These are phyloP conservation scores for Malassezia globosa DNA, from an alignment of 1,284 basidiomycete species.

Conservation along the genomic window DNA sequence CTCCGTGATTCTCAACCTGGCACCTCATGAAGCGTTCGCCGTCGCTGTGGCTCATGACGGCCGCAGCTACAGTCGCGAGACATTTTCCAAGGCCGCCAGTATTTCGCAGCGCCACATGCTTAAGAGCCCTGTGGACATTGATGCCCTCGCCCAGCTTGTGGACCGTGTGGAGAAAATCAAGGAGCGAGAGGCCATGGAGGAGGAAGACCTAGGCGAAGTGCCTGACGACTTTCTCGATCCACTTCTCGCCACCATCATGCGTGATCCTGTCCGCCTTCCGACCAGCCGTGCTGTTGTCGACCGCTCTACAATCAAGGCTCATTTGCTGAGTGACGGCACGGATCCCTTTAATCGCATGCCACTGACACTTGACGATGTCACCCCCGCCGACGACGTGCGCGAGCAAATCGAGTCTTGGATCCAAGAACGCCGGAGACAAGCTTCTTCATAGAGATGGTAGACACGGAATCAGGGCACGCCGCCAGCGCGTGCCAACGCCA, in stretches of 20 bases:
- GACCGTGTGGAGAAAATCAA: conserved; percentile 73
- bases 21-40: conserved; percentile 68
- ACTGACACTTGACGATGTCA: conserved; percentile 48
- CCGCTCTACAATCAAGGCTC: conserved; percentile 85
- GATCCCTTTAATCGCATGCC: conserved; percentile 50
- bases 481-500: no score
- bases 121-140: conserved; percentile 71
- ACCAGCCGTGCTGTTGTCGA: conserved; percentile 72
- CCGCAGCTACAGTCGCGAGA: conserved; percentile 71
- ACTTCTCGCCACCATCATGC: conserved; percentile 87
- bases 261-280: conserved; percentile 83
- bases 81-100: conserved; percentile 69
- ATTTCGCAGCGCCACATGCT: conserved; percentile 61
- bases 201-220: conserved; percentile 77
- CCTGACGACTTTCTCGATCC: conserved; percentile 90
- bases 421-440: conserved; percentile 20
- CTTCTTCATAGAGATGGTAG: no score
- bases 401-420: conserved; percentile 34
- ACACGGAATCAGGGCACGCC: no score
- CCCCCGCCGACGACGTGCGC: conserved; percentile 31
- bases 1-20: conserved; percentile 81
- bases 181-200: conserved; percentile 65
- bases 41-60: conserved; percentile 82
- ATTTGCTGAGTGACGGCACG: conserved; percentile 76
- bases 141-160: conserved; percentile 62